Percentiles rank a stretch among this genome's conserved stretches.
Evolutionary conservation across 345 rosid genomes (phyloP).

Genomic region (Eucalyptus polybractea): DNA sequence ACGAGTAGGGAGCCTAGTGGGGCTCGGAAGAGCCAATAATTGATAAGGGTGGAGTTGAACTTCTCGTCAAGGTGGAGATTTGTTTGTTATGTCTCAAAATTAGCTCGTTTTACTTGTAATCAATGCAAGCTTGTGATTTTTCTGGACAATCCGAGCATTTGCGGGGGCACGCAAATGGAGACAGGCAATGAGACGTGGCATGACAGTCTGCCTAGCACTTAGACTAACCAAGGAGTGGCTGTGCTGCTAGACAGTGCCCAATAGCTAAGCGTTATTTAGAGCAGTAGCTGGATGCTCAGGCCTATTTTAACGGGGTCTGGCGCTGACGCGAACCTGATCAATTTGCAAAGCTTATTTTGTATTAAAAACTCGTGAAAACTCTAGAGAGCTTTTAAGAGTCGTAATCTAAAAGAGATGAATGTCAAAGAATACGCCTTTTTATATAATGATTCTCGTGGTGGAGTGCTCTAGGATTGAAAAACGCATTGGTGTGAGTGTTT

Average conservation of each 20-base stretch:
- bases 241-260: not conserved
- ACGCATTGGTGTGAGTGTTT: not conserved
- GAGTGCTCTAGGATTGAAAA: not conserved
- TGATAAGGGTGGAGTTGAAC: not conserved
- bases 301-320: not conserved
- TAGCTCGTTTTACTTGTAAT: not conserved
- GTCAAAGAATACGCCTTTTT: not conserved
- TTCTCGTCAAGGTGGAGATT: not conserved
- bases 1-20: not conserved
- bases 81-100: not conserved
- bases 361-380: not conserved
- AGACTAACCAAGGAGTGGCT: not conserved
- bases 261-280: not conserved
- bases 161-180: not conserved
- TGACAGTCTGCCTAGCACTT: not conserved
- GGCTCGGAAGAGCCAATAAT: not conserved
- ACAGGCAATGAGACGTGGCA: not conserved
- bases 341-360: not conserved
- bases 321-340: not conserved
- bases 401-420: not conserved
- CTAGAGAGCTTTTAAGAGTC: not conserved
- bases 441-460: not conserved
- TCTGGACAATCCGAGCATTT: not conserved
- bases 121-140: not conserved
- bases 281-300: not conserved